Base-by-base conservation (phyloP, 2,329 filamentous ascomycete genomes). In the Fusarium metavorans region DNA sequence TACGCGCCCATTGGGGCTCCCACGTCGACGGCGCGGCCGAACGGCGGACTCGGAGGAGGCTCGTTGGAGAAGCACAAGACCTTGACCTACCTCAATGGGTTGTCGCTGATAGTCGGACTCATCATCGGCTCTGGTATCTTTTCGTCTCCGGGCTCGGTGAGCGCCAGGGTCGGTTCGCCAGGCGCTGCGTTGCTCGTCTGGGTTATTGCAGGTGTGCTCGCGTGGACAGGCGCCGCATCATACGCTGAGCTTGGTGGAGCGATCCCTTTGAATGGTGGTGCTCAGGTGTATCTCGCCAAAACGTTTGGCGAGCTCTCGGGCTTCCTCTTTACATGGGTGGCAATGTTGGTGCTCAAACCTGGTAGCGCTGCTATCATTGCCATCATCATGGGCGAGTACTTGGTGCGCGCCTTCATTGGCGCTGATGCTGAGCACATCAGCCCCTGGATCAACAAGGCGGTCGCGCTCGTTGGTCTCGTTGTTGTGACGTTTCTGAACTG, bases 121-220 rank as follows among this genome's bases (percentile, higher is more conserved):
- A 97, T 98, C 76, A 98, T 99, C 80, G 97, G 97, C 4, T 97
- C 94, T 27, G 97, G 96, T 16, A 98, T 99, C 79, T 99, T 98
- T 84, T 97, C 95, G 5, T 97, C 95, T 25, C 96, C 96, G 0
- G 95, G 94, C 65, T 94, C 97, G 81, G 96, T 99, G 78, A 98
- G 97, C 83, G 90, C 90, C 65, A 97, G 97, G 81, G 95, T 94
- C 39, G 97, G 96, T 11, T 98, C 95, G 32, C 94, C 95, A 0
- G 97, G 95, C 59, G 96, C 95, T 18, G 92, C 95, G 2, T 85
- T 99, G 60, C 88, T 98, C n/a, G 92, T 98, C 6, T 99, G 96
- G 96, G 88, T 91, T 2, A 91, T 98, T 48, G 95, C 96, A 4
- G 96, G 96, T n/a, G 81, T 98, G 23, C 86, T 99, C 71, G 96